Base-by-base conservation (phyloP, 768 basidiomycete genomes). In the Lentinula raphanica region DNA sequence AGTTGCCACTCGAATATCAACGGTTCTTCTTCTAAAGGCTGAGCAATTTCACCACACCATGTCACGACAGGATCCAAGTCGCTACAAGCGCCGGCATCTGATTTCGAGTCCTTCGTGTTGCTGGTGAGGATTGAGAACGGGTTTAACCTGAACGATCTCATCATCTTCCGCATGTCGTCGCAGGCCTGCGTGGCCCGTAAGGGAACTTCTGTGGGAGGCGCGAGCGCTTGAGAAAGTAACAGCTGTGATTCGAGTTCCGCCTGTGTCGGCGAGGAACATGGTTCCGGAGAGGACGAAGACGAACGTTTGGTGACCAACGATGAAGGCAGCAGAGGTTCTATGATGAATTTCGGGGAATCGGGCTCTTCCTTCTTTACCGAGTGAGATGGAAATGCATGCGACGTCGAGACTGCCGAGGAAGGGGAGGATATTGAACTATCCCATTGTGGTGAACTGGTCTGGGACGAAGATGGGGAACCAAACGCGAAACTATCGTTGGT, bases 71-170 rank as follows among this genome's bases (percentile, higher is more conserved):
- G 32, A 38, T 51, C 55, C 27, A 17, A 38, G 15, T 58, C 48
- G 15, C 32, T 17, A n/a, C 19, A 19, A 28, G n/a, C 1, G 19
- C 42, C 23, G 3, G 21, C 9, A n/a, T 44, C 38, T 31, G 21
- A 23, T 35, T 28, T 57, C 2, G 70, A 59, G 3, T 76, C 74
- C 48, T 76, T 76, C 38, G 76, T 72, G 3, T 68, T 66, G 29
- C 75, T 77, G 58, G 75, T 81, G 62, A 87, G 83, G 72, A 85
- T 82, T 23, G 87, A 79, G 63, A 91, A 91, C 0, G 87, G 88
- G 68, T 90, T 86, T 63, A 90, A 77, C 7, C 89, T 80, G 68
- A 91, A 88, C 21, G 85, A 82, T 42, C 82, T 81, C 89, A 92
- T 92, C 83, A 90, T 84, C 49, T 74, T 73, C 55, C 85, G 81